phyloP scores from a whole-genome alignment of 805 yeast genomes.

The Wickerhamomyces chambardii region DNA sequence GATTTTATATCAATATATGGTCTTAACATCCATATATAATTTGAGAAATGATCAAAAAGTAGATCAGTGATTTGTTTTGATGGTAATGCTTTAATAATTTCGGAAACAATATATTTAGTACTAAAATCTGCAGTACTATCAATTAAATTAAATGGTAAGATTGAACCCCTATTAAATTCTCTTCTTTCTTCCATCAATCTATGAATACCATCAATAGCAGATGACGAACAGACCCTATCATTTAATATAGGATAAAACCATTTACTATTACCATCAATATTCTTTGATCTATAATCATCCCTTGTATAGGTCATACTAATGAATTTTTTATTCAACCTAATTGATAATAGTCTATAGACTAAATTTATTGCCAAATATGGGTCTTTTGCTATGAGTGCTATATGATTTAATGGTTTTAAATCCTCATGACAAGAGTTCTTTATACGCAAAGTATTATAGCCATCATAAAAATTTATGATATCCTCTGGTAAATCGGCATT shows the following conservation, averaged over 20 bases:
- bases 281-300: constrained; percentile 1
- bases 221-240: no score
- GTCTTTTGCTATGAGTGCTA: neutral
- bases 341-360: neutral
- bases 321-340: no score
- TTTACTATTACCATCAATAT: constrained; percentile 10
- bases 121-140: neutral
- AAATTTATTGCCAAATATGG: neutral
- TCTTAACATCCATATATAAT: neutral
- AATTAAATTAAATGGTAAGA: no score
- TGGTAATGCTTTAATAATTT: neutral
- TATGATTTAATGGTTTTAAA: neutral
- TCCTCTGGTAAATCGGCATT: no score
- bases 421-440: no score
- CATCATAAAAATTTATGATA: no score
- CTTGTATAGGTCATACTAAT: neutral
- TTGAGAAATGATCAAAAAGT: neutral
- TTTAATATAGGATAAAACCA: constrained; percentile 4
- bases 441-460: no score
- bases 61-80: neutral
- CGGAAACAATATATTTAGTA: no score
- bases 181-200: no score
- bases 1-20: neutral
- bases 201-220: no score
- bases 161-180: no score